Evolutionary conservation across 2,329 filamentous ascomycete species (phyloP).

Genomic region (Aspergillus sp.): DNA sequence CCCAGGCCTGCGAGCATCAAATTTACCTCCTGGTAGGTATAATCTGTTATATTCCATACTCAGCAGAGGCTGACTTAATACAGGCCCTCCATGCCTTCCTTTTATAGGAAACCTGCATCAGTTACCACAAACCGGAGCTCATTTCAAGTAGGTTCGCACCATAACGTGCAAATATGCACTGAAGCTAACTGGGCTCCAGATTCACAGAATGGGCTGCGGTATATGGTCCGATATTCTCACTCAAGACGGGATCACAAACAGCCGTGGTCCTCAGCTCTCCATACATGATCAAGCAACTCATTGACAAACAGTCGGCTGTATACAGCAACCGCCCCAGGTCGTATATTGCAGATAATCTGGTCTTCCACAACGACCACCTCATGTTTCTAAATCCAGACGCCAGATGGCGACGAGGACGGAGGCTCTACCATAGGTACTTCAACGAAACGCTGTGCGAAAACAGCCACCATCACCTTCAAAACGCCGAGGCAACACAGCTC

Average conservation of each 20-base stretch:
- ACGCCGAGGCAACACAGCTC: constrained; percentile 53
- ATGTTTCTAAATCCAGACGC: constrained; percentile 49
- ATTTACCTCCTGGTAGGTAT: neutral
- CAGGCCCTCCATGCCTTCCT: constrained; percentile 43
- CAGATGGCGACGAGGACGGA: constrained; percentile 49
- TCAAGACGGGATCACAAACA: constrained; percentile 46
- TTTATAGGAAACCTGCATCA: constrained; percentile 45
- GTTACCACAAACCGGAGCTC: constrained; percentile 34
- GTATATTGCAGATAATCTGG: constrained; percentile 44
- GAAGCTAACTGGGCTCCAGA: constrained; percentile 20
- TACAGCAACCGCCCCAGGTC: constrained; percentile 47
- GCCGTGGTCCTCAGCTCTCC: constrained; percentile 45
- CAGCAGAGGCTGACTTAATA: no score
- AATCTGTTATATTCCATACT: no score
- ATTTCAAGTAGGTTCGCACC: constrained; percentile 23
- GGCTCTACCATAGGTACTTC: constrained; percentile 47
- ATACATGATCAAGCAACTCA: constrained; percentile 41
- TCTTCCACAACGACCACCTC: constrained; percentile 49
- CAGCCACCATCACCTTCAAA: constrained; percentile 42
- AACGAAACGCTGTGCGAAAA: constrained; percentile 48
- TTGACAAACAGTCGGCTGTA: constrained; percentile 48
- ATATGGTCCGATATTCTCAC: constrained; percentile 46
- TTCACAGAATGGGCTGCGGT: constrained; percentile 46
- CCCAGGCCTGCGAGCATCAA: neutral
- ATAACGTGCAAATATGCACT: no score